Evolutionary conservation across 192 early-diverging fungal genomes (phyloP), one percentile per base, ranked within the genome.

Genomic region (Kappamyces sp.): DNA sequence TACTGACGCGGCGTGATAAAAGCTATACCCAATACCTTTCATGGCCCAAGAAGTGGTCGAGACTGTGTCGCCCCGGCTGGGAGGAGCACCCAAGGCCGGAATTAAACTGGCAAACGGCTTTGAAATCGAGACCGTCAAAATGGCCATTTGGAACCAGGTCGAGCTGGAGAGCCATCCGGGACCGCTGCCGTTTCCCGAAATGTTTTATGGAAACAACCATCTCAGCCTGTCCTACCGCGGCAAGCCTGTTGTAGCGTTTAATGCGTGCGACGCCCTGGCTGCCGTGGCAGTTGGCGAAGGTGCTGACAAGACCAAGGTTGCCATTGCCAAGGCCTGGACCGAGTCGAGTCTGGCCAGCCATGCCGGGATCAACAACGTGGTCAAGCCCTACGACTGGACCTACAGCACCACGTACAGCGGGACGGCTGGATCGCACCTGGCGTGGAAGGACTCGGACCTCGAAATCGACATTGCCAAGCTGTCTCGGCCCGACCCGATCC

Each of bases 311-410:
- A 85, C 95, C 59, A 86, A 91, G 63, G 91, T 98, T 30, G 84
- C 89, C 15, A 86, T 86, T 67, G 84, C 93, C 7, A 71, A 81
- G 54, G 86, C 88, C 62, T 98, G 94, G 94, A 80, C 79, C 12
- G 78, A 82, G 49, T 85, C 87, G 40, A 88, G 83, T 84, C 87
- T 72, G 57, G 47, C 4, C 61, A 8, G 31, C 1, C 61, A 67
- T 45, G 61, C 60, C 63, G 82, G 68, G 72, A 89, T 91, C 58
- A 88, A 84, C 41, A 83, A 91, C 61, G 81, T 89, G n/a, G 71
- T 88, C 49, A 91, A 88, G 57, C 93, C 94, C 7, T 99, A 95
- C 55, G 94, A 99, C 67, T 99, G 96, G 96, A 99, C 94, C 0
- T 95, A 91, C 57, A 76, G 88, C 2, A 94, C 94, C 31, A 68